Evolutionary conservation across 441 rosid species (phyloP).

Genomic region (Flueggea neowawraea): DNA sequence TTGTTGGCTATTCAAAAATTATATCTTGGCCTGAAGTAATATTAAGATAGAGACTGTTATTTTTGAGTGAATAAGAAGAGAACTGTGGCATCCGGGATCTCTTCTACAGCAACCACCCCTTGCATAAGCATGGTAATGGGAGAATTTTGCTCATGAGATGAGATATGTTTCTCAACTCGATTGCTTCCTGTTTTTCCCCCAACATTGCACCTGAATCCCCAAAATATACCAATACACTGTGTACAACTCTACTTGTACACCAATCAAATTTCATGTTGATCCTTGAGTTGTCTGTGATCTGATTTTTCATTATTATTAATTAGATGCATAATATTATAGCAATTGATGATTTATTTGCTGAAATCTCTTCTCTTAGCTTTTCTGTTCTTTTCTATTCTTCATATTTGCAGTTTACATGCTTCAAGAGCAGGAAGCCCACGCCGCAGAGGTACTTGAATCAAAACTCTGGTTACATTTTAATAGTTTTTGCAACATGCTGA

Average conservation of each 20-base stretch:
- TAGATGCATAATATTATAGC: background rate
- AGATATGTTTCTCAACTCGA: slow-evolving; percentile 13
- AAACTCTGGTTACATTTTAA: background rate
- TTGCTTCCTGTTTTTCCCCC: slow-evolving; percentile 19
- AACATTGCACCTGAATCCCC: slow-evolving; percentile 3
- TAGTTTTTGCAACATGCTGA: background rate
- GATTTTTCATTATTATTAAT: background rate
- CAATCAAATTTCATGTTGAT: too few species aligned
- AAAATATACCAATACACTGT: too few species aligned
- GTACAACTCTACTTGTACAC: too few species aligned
- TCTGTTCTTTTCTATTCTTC: slow-evolving; percentile 6
- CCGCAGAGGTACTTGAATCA: slow-evolving; percentile 71
- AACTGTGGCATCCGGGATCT: slow-evolving; percentile 34
- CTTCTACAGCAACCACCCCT: slow-evolving; percentile 20
- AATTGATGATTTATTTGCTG: background rate
- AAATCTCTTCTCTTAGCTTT: slow-evolving; percentile 10
- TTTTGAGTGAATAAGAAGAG: slow-evolving; percentile 19
- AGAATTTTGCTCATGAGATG: slow-evolving; percentile 9
- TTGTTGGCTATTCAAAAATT: too few species aligned
- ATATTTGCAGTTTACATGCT: slow-evolving; percentile 61
- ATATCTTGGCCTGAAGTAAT: too few species aligned
- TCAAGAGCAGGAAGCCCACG: slow-evolving; percentile 85
- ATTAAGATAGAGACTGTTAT: background rate
- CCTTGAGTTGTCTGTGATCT: too few species aligned
- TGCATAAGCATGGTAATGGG: slow-evolving; percentile 18